Conservation (phyloP, 176 grass and related monocot species). For the Dendrocalamus sinicus region DNA sequence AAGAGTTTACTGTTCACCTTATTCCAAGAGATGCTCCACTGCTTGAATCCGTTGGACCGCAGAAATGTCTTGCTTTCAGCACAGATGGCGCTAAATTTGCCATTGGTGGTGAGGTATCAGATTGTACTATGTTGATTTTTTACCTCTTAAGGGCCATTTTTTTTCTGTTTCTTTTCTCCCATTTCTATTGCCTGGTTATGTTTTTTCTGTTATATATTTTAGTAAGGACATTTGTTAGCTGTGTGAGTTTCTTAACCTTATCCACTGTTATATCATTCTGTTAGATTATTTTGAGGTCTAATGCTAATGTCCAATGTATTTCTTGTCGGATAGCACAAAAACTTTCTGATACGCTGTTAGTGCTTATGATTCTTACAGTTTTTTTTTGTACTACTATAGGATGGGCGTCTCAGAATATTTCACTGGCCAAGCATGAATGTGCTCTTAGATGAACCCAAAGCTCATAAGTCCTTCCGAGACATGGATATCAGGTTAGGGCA, state of each 20-base stretch:
- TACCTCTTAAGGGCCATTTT: background rate
- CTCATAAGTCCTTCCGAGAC: conserved; percentile 90
- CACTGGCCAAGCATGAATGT: conserved; percentile 88
- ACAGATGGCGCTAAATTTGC: conserved; percentile 96
- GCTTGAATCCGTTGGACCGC: conserved; percentile 75
- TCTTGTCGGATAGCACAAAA: background rate
- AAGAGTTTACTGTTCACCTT: conserved; percentile 61
- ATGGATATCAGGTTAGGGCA: conserved; percentile 95
- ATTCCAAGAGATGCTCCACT: conserved; percentile 56
- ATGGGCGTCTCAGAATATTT: conserved; percentile 93
- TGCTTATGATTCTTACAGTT: conserved; percentile 25
- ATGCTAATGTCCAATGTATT: background rate
- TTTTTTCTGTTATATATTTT: background rate
- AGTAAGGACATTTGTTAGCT: conserved; percentile 1
- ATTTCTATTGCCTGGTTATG: background rate
- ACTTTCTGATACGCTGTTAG: conserved; percentile 2
- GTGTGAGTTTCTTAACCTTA: background rate
- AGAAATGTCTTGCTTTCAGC: conserved; percentile 95
- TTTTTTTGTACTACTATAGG: conserved; percentile 54
- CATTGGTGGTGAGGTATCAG: conserved; percentile 83
- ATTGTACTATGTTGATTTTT: conserved; percentile 2
- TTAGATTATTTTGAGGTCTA: conserved; percentile 30
- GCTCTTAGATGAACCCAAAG: conserved; percentile 94
- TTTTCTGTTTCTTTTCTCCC: background rate
- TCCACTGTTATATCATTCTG: background rate